Evolutionary conservation across 306 rosid species (phyloP).

Genomic region (Pterocarpus santalinus): DNA sequence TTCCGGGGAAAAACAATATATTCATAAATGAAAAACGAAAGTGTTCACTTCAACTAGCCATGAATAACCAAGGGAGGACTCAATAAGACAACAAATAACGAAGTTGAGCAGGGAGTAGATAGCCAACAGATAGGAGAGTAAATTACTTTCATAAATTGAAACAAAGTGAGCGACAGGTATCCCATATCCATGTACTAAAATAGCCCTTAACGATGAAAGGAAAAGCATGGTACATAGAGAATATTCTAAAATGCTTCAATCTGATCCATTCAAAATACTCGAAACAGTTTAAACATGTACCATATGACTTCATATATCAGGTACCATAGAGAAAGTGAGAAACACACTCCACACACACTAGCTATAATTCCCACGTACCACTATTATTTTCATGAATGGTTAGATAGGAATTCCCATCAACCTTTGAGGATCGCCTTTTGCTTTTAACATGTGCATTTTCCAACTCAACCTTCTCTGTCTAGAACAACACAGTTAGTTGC

Average conservation of each 20-base stretch:
- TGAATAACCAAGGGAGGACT: too few relatives aligned
- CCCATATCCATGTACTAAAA: too few relatives aligned
- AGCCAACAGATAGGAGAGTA: too few relatives aligned
- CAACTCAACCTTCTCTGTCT: constrained; percentile 86
- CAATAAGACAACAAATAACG: too few relatives aligned
- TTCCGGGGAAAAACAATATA: neutral
- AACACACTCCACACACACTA: neutral
- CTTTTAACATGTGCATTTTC: constrained; percentile 77
- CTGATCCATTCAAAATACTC: neutral
- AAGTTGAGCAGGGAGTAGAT: too few relatives aligned
- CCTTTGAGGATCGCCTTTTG: constrained; percentile 59
- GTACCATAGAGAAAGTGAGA: neutral
- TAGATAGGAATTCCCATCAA: constrained; percentile 50
- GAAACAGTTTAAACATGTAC: neutral
- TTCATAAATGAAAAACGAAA: neutral
- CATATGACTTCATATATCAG: neutral
- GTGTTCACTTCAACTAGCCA: neutral
- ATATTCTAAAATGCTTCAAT: neutral
- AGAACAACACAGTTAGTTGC: constrained; percentile 43
- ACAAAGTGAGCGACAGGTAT: too few relatives aligned
- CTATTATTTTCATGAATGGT: constrained; percentile 58
- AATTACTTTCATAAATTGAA: too few relatives aligned
- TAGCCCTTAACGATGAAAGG: constrained; percentile 11
- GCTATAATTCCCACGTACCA: constrained; percentile 45
- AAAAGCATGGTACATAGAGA: constrained; percentile 45